Evolutionary conservation across 2,329 filamentous ascomycete genomes (phyloP), one percentile per base, ranked within the genome.

Genomic region (Xylaria sp.): DNA sequence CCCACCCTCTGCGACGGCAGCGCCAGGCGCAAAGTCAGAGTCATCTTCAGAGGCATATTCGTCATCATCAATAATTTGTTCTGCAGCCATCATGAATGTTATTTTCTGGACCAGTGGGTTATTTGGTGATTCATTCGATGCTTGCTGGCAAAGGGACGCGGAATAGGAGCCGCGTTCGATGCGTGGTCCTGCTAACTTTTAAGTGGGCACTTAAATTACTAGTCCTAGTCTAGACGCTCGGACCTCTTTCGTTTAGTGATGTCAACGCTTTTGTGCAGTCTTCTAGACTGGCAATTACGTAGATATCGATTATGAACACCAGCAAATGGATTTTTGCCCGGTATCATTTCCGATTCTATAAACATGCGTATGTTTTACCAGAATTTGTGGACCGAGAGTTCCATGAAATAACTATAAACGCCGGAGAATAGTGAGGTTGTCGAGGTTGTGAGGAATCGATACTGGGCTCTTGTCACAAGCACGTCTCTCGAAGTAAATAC

Each of bases 21-120:
- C 83, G 54, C 88, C 89, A n/a, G 87, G 88, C 27, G 89, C 86
- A 70, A 93, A 93, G 76, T 93, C 91, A 10, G 91, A 92, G 77
- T 93, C 91, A 72, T 93, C 89, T 3, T 90, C 90, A 1, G 91
- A 92, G 18, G 85, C 87, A 74, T 93, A 93, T 37, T 88, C 84
- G 35, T 88, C 84, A 21, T 85, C 84, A 60, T 84, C 81, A 58
- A 77, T 76, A 64, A 78, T 72, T 23, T 79, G 78, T 57, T 84
- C 83, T 57, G 79, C 75, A 13, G 81, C 73, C 85, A 87, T 87
- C 5, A 5, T 51, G n/a, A 55, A 35, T 50, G 27, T 23, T 2
- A 48, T 5, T 63, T 23, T 32, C 2, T 57, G 37, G n/a, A 53
- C 18, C 12, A 32, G 6, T 44, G 12, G 42, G 18, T n/a, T 16